Percentiles rank a stretch among this genome's conserved stretches.
Conservation (phyloP, 106 monocot genomes). For the Cymbidium sinense region DNA sequence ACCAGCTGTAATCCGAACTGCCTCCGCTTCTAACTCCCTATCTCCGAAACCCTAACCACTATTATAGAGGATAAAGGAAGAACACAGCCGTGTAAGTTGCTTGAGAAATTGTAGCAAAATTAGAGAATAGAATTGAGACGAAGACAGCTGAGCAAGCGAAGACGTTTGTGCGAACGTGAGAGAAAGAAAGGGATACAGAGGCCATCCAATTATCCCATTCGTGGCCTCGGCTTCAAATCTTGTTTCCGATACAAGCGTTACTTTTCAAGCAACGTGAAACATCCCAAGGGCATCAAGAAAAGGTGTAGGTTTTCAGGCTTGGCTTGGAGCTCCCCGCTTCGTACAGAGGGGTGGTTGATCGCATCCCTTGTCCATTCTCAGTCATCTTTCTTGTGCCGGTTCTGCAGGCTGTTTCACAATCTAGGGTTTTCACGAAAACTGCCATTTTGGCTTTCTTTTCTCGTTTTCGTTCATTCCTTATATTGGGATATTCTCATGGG, state of each 20-base stretch:
- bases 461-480: background rate
- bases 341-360: background rate
- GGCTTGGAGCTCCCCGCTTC: background rate
- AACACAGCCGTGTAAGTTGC: background rate
- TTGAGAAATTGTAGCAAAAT: background rate
- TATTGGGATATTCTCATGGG: background rate
- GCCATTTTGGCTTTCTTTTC: background rate
- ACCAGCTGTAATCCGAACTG: constrained; percentile 6
- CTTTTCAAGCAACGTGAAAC: background rate
- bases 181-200: background rate
- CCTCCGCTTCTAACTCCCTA: background rate
- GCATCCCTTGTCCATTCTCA: background rate
- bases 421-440: background rate
- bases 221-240: background rate
- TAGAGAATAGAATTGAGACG: background rate
- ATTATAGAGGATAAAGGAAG: background rate
- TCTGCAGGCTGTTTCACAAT: background rate
- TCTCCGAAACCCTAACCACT: constrained; percentile 9
- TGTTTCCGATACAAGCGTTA: background rate
- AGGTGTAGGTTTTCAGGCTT: background rate
- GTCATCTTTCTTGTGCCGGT: background rate
- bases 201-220: background rate
- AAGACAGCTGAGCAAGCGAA: background rate
- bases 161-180: background rate
- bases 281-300: background rate